Evolutionary conservation across 2,329 filamentous ascomycete genomes (phyloP), one percentile per base, ranked within the genome.

Genomic region (Microdochium paspali): DNA sequence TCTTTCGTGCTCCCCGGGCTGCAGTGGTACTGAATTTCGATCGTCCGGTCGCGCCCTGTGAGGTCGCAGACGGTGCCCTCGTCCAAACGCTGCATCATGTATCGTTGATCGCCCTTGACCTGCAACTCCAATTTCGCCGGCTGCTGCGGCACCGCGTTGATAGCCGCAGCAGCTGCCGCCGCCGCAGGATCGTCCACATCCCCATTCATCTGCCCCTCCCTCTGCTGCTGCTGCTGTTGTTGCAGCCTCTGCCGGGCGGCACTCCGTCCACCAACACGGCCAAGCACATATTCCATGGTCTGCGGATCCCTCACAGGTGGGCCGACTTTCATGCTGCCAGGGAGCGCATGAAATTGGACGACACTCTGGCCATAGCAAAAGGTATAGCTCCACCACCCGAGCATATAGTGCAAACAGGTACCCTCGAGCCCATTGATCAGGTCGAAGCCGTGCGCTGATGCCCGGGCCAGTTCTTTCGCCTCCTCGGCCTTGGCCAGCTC

Each of bases 341-440:
- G 79, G 50, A 91, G 69, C 42, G 89, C 88, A 63, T 96, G 90
- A 66, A 94, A 96, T 66, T 96, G 90, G 58, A 87, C 85, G 51
- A 96, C 84, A 53, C 91, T 82, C 51, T 84, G 77, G 61, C 87
- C 87, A 68, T 95, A 93, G 72, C 90, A 96, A 65, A 95, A 95
- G 56, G 84, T 86, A 67, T 96, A 96, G 60, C 86, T 93, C 90
- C 90, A 96, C 90, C 90, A 96, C 0, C 90, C 90, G 1, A 82
- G 86, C 54, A 90, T 70, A 53, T 74, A 80, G 69, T 91, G 95
- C 53, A 96, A 78, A 64, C 90, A 96, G 45, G 78, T 77, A 3
- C 83, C 85, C 46, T 90, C 79, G 66, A 96, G 84, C 24, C 83
- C 81, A 53, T 79, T 77, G 45, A 96, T 71, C 21, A 96, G 74